These are phyloP conservation scores for Ceratopteris richardii DNA, from an alignment of 75 land plant genomes.

Conservation along the genomic window DNA sequence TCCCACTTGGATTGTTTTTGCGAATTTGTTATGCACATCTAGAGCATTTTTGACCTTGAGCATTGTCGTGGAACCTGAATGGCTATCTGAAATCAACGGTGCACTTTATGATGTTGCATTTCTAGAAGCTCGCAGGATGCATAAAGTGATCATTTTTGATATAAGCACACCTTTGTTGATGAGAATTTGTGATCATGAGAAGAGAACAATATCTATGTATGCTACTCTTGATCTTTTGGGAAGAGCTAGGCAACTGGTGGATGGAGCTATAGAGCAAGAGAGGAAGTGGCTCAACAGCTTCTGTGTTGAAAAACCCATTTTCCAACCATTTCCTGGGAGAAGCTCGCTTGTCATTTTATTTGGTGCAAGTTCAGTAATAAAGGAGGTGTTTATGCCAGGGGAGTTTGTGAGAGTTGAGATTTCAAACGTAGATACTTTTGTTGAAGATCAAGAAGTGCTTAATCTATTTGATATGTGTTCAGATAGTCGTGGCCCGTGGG, in stretches of 20 bases:
- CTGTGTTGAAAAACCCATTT: slow-evolving; percentile 55
- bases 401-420: slow-evolving; percentile 49
- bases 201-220: slow-evolving; percentile 36
- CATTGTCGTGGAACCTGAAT: slow-evolving; percentile 45
- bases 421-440: slow-evolving; percentile 21
- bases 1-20: slow-evolving; percentile 72
- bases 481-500: no score
- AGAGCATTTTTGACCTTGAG: slow-evolving; percentile 60
- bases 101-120: slow-evolving; percentile 34
- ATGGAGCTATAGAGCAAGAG: slow-evolving; percentile 36
- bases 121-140: slow-evolving; percentile 34
- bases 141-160: slow-evolving; percentile 26
- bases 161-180: slow-evolving; percentile 36
- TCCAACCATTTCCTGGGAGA: slow-evolving; percentile 25
- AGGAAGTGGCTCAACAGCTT: slow-evolving; percentile 37
- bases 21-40: slow-evolving; percentile 46
- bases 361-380: slow-evolving; percentile 68
- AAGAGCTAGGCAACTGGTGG: slow-evolving; percentile 18
- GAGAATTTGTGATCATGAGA: slow-evolving; percentile 50
- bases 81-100: slow-evolving; percentile 20
- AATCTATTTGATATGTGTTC: slow-evolving; percentile 31
- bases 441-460: slow-evolving; percentile 51
- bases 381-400: slow-evolving; percentile 57
- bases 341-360: slow-evolving; percentile 44
- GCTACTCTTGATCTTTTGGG: slow-evolving; percentile 32